A percentile compares a stretch with the other conserved stretches of the same genome.
Conservation (phyloP, 192 early-diverging fungal genomes). For the Coemansia sp. region DNA sequence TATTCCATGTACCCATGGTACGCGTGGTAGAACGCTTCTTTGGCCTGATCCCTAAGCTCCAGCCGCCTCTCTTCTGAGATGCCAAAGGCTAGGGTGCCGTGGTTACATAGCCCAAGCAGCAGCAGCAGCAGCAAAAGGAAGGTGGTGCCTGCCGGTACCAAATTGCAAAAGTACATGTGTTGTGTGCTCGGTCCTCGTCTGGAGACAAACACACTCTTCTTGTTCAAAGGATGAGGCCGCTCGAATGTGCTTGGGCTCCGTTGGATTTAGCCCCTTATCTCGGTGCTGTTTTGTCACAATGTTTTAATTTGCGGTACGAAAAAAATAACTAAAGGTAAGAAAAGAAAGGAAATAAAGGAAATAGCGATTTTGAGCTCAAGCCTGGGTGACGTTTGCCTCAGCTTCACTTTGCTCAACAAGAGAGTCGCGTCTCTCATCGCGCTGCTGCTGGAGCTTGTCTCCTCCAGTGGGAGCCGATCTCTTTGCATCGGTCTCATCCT, state of each 20-base stretch:
- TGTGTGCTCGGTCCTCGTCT: background rate
- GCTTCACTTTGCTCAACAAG: conserved; percentile 13
- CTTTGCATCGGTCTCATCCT: background rate
- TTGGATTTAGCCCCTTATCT: too few relatives aligned
- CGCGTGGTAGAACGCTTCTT: conserved; percentile 70
- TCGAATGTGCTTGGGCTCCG: too few relatives aligned
- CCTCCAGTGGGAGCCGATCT: background rate
- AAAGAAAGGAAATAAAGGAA: background rate
- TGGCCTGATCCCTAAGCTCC: conserved; percentile 26
- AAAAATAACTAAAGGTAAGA: too few relatives aligned
- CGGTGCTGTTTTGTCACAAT: too few relatives aligned
- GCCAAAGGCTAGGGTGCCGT: conserved; percentile 18
- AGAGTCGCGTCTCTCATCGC: conserved; percentile 20
- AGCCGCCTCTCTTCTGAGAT: conserved; percentile 34
- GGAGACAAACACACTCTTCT: background rate
- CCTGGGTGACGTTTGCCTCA: background rate
- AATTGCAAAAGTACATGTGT: background rate
- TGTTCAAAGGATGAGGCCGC: too few relatives aligned
- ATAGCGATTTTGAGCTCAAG: background rate
- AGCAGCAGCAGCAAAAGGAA: background rate
- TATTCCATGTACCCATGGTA: conserved; percentile 76
- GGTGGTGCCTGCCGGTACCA: background rate
- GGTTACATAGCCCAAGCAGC: background rate
- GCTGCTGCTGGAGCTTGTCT: conserved; percentile 28
- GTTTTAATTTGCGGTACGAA: too few relatives aligned